A percentile compares a stretch with the other conserved stretches of the same genome.
Conservation (phyloP, 148 eudicot species). For the Dysphania ambrosioides region DNA sequence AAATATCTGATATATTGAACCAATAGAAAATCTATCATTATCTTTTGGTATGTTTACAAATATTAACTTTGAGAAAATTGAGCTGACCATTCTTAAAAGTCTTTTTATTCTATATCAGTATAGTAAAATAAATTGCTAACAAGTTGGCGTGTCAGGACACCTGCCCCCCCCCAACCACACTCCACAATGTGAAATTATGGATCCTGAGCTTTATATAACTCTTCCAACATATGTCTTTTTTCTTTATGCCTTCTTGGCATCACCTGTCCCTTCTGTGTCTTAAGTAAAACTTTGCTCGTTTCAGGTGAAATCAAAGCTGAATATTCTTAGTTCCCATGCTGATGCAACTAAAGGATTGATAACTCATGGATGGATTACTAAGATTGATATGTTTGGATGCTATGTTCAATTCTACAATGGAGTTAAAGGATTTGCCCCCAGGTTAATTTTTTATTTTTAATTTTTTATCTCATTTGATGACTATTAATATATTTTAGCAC, state of each 20-base stretch:
- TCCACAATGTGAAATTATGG: too few species aligned
- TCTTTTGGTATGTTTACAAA: too few species aligned
- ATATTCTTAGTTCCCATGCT: slow-evolving; percentile 67
- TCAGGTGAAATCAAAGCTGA: slow-evolving; percentile 88
- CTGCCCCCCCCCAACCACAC: background rate
- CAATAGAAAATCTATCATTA: too few species aligned
- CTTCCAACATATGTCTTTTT: too few species aligned
- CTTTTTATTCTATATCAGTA: too few species aligned
- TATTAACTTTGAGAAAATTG: too few species aligned
- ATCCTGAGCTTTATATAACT: background rate
- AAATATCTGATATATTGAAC: too few species aligned
- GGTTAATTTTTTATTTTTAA: slow-evolving; percentile 35
- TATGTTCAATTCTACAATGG: slow-evolving; percentile 91
- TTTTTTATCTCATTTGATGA: background rate
- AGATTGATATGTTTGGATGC: slow-evolving; percentile 83
- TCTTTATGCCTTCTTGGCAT: background rate
- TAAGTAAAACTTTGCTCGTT: slow-evolving; percentile 13
- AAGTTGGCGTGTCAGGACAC: too few species aligned
- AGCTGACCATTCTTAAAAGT: too few species aligned
- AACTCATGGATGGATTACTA: slow-evolving; percentile 97
- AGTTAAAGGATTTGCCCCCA: slow-evolving; percentile 89
- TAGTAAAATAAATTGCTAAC: too few species aligned
- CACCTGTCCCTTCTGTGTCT: slow-evolving; percentile 3
- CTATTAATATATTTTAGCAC: background rate
- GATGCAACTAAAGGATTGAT: slow-evolving; percentile 80